phyloP scores from a whole-genome alignment of 441 rosid genomes.

The Geranium incanum region DNA sequence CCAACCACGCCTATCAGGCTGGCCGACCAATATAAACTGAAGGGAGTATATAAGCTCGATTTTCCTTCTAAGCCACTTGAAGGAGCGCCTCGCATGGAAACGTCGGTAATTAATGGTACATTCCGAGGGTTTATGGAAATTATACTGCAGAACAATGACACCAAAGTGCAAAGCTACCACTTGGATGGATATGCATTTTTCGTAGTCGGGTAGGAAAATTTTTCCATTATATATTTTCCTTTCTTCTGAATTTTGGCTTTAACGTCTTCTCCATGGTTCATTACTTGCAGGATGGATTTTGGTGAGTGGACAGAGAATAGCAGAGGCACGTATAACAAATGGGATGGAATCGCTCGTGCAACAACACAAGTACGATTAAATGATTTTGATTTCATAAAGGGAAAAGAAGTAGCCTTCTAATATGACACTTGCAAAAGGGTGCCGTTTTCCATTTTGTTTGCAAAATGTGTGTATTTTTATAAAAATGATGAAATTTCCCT shows the following conservation, averaged over 20 bases:
- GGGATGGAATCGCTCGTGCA: constrained; percentile 54
- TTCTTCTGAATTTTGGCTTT: background rate
- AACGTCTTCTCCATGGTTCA: background rate
- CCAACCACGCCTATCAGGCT: constrained; percentile 60
- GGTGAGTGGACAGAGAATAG: constrained; percentile 25
- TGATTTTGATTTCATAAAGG: no score
- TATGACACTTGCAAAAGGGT: no score
- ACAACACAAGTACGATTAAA: constrained; percentile 40
- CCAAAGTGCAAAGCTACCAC: constrained; percentile 55
- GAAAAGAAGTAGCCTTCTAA: no score
- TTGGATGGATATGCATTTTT: constrained; percentile 57
- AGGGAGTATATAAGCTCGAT: constrained; percentile 40
- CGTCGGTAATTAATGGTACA: constrained; percentile 55
- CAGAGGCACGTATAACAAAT: constrained; percentile 53
- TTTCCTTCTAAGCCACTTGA: background rate
- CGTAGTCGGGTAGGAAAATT: constrained; percentile 55
- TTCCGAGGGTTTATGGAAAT: constrained; percentile 47
- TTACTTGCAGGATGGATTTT: constrained; percentile 39
- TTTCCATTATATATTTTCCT: background rate
- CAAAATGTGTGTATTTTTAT: no score
- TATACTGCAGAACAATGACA: constrained; percentile 49
- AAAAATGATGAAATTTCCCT: no score
- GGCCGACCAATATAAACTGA: constrained; percentile 54
- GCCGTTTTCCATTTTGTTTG: no score
- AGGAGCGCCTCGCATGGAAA: constrained; percentile 49